Base-by-base conservation (phyloP, 257 asterid genomes). In the Anisodus tanguticus region DNA sequence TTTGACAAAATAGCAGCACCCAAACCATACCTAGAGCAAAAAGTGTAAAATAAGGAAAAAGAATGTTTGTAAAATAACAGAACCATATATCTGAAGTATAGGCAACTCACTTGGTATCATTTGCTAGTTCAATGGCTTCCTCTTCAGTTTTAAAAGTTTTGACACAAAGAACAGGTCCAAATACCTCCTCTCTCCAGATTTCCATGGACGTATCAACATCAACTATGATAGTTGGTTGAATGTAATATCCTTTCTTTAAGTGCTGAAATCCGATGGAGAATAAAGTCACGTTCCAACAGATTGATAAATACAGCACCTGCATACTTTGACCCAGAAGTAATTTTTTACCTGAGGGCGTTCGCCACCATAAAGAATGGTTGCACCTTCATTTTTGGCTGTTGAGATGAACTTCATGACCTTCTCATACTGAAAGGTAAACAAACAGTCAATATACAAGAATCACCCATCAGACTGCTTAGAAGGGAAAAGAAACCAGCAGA, bases 111-210 rank as follows among this genome's bases (percentile, higher is more conserved):
- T 90, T 92, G 84, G 98, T 90, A 85, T 96, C 98, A 70, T 94
- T 96, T 84, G 99, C 97, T 59, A 96, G 93, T 86, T 92, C 97
- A 81, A 96, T 89, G 84, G 98, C 99, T 89, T 96, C 99, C 71
- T 92, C 98, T 91, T 96, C 99, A 47, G 95, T 96, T 54, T 93
- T 41, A 83, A 96, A 96, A 43, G 99, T 94, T 86, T 94, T 94
- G 80, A 96, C 98, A 84, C 98, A 94, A 5, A 96, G 98, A 91
- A 96, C 97, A 31, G 99, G 99, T 80, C 99, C 99, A 74, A 96
- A 96, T 45, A 96, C 98, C 90, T 96, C 99, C 88, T 96, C 99
- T 87, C 90, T 91, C 99, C 98, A 96, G 76, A 96, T 94, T 92
- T 96, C 97, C 99, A 96, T 96, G 84, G 96, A 87, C n/a, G 95